These are phyloP conservation scores for Fusarium armeniacum DNA, from an alignment of 2,329 filamentous ascomycete species.

Conservation along the genomic window DNA sequence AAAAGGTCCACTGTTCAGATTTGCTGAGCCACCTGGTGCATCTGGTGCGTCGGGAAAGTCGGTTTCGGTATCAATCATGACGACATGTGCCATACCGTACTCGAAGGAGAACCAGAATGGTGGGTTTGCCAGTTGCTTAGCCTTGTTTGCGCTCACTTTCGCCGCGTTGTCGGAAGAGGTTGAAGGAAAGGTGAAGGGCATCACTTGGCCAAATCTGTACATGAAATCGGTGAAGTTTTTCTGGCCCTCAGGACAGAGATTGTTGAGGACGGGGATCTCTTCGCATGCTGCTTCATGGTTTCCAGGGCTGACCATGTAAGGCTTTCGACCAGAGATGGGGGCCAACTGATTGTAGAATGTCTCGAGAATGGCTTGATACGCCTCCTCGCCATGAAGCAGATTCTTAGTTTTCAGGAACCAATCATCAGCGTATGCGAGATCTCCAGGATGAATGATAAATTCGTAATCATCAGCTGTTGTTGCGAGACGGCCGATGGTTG, in stretches of 20 bases:
- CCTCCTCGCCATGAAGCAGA: constrained; percentile 20
- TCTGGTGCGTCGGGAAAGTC: constrained; percentile 54
- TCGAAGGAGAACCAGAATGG: constrained; percentile 48
- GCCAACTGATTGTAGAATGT: constrained; percentile 30
- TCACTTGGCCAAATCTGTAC: constrained; percentile 11
- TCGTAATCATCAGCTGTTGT: constrained; percentile 28
- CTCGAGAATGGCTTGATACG: constrained; percentile 28
- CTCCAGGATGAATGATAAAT: constrained; percentile 31
- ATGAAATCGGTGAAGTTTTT: constrained; percentile 40
- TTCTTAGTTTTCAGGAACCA: constrained; percentile 33
- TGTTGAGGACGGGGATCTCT: constrained; percentile 25
- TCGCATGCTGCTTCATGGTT: constrained; percentile 33
- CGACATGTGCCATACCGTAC: constrained; percentile 50
- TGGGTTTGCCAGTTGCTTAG: constrained; percentile 30
- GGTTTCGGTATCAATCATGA: constrained; percentile 55
- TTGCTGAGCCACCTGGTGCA: constrained; percentile 20
- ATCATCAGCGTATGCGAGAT: constrained; percentile 22
- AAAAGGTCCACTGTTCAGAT: constrained; percentile 29
- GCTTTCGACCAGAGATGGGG: constrained; percentile 17
- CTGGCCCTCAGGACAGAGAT: constrained; percentile 26
- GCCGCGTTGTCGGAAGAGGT: constrained; percentile 15
- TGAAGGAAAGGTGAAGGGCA: constrained; percentile 21
- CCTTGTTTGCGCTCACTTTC: constrained; percentile 34
- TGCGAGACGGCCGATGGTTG: constrained; percentile 30
- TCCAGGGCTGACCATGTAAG: constrained; percentile 31